Base-by-base conservation (phyloP, 1,284 basidiomycete genomes). In the Golubevia sp. region DNA sequence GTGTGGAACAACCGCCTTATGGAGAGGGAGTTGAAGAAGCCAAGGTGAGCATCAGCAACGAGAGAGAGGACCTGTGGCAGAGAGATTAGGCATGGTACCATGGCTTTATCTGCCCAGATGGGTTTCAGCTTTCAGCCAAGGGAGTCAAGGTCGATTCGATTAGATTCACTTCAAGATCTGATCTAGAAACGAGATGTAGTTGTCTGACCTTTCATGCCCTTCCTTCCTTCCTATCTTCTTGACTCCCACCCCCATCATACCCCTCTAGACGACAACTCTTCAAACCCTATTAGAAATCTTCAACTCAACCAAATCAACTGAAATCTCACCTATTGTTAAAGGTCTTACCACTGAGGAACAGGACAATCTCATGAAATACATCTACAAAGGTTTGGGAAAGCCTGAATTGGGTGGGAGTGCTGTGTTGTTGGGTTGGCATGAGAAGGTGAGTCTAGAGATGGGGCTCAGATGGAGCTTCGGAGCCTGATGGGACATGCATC, bases 321-420 rank as follows among this genome's bases (percentile, higher is more conserved):
- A 98, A 70, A 95, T 99, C 63, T 86, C 91, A 1, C 85, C 85
- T 26, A 89, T 92, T 51, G 87, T 98, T 79, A 91, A 91, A 79
- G 84, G 87, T 0, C 88, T 98, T 49, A 88, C 89, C 5, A 88
- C 89, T 66, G 90, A 93, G 55, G 88, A 92, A 68, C 93, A 97
- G 76, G 96, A 97, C 79, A 92, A 90, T 38, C 87, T 98, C 62
- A 99, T 98, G 96, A 97, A 97, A 84, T 99, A 97, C 82, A 86
- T 99, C 24, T 99, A 99, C 89, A 99, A 99, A 86, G 94, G 91
- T 30, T 94, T 93, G 92, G 92, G 87, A 4, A 87, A 90, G 86
- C 90, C 91, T 11, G 92, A 77, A 53, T 58, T 74, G 89, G 54
- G 91, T 89, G 54, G 66, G 62, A 88, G 90, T 51, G 94, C 93